phyloP scores from a whole-genome alignment of 169 alveolate species.

The Amoebophrya sp. region DNA sequence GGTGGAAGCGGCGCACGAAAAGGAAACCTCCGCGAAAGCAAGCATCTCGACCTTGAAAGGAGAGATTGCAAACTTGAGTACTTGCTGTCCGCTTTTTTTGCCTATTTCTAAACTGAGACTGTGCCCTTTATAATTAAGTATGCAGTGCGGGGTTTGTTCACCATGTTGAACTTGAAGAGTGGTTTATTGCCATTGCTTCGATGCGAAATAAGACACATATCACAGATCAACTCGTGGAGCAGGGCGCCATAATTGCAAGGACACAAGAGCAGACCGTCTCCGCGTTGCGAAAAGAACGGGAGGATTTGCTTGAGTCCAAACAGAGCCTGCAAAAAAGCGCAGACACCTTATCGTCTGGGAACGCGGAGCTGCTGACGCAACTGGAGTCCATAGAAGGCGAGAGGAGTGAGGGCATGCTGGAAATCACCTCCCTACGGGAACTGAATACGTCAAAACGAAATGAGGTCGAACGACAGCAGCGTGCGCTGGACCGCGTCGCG shows the following conservation, averaged over 20 bases:
- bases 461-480: neutral
- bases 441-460: neutral
- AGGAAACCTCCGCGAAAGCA: constrained; percentile 57
- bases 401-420: neutral
- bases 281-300: neutral
- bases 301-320: neutral
- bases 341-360: neutral
- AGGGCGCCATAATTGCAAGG: neutral
- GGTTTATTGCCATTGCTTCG: too few relatives aligned
- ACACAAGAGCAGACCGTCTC: neutral
- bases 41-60: constrained; percentile 54
- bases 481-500: neutral
- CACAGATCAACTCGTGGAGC: neutral
- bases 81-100: too few relatives aligned
- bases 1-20: constrained; percentile 57
- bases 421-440: neutral
- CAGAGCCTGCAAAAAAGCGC: neutral
- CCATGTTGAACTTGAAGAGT: too few relatives aligned
- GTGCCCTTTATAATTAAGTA: too few relatives aligned
- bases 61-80: constrained; percentile 57
- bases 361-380: neutral
- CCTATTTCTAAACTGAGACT: too few relatives aligned
- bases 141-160: too few relatives aligned
- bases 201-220: too few relatives aligned
- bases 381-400: neutral